These are phyloP conservation scores for Talaromyces marneffei DNA, from an alignment of 2,329 filamentous ascomycete species.

Conservation along the genomic window DNA sequence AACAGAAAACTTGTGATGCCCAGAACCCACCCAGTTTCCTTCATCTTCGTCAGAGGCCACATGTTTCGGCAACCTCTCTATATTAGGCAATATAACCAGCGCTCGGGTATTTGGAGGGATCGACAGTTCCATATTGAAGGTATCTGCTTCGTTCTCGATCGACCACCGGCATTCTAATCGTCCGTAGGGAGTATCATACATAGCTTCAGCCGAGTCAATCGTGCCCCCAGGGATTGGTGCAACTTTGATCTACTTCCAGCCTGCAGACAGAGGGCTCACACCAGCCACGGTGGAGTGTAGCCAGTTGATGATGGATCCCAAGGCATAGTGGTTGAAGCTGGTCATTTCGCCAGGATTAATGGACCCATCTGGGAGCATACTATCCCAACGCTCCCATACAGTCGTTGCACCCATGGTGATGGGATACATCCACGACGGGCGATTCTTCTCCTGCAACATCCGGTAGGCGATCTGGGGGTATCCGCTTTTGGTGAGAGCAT, in stretches of 20 bases:
- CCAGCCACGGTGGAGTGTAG: constrained; percentile 23
- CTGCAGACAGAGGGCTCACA: not conserved
- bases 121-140: not conserved
- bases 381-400: constrained; percentile 43
- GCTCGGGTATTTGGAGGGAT: not conserved
- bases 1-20: not conserved
- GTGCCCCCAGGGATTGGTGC: not conserved
- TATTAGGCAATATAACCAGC: not conserved
- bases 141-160: not conserved
- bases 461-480: constrained; percentile 27
- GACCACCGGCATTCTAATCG: not conserved
- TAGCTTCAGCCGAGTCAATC: not conserved
- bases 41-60: not conserved
- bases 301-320: constrained; percentile 37
- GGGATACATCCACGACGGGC: constrained; percentile 37
- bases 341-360: constrained; percentile 41
- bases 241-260: not conserved
- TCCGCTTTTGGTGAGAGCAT: constrained; percentile 23
- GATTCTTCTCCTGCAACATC: constrained; percentile 28
- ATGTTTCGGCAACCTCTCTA: not conserved
- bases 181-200: not conserved
- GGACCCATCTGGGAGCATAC: constrained; percentile 32
- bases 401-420: constrained; percentile 40
- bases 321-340: constrained; percentile 40
- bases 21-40: not conserved